Evolutionary conservation across 2,329 filamentous ascomycete species (phyloP).

Genomic region (Dothiorella sarmentorum): DNA sequence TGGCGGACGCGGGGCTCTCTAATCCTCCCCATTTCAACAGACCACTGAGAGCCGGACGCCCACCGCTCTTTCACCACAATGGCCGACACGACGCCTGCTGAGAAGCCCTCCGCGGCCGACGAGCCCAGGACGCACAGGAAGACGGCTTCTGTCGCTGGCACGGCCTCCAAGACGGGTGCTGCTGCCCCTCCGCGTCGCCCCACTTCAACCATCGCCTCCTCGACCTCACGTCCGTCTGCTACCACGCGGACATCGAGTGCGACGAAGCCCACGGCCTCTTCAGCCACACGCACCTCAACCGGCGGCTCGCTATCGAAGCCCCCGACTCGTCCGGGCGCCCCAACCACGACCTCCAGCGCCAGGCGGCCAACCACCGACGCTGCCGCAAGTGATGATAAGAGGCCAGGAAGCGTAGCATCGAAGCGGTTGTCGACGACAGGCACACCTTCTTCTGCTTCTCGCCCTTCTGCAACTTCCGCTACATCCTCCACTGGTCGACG

Average conservation of each 20-base stretch:
- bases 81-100: constrained; percentile 17
- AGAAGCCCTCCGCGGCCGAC: constrained; percentile 4
- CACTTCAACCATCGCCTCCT: constrained; percentile 13
- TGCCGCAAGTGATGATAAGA: constrained; percentile 11
- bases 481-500: not conserved
- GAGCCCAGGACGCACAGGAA: constrained; percentile 6
- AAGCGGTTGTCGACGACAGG: constrained; percentile 15
- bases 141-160: constrained; percentile 10
- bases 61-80: constrained; percentile 7
- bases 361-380: constrained; percentile 1
- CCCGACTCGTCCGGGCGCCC: constrained; percentile 5
- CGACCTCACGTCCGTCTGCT: constrained; percentile 6
- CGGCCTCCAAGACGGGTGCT: constrained; percentile 15
- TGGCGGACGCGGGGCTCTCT: constrained; percentile 5
- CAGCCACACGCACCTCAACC: constrained; percentile 9
- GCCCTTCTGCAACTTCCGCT: constrained; percentile 2
- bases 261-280: constrained; percentile 10
- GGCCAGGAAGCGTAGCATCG: not conserved
- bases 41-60: not conserved
- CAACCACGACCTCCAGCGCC: not conserved
- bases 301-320: constrained; percentile 10
- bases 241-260: constrained; percentile 11
- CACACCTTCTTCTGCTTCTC: constrained; percentile 7
- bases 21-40: not conserved
- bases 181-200: constrained; percentile 14